Percentiles rank a stretch among this genome's conserved stretches.
Evolutionary conservation across 495 filamentous ascomycete species (phyloP).

Genomic region (Mycothermus thermophilus): DNA sequence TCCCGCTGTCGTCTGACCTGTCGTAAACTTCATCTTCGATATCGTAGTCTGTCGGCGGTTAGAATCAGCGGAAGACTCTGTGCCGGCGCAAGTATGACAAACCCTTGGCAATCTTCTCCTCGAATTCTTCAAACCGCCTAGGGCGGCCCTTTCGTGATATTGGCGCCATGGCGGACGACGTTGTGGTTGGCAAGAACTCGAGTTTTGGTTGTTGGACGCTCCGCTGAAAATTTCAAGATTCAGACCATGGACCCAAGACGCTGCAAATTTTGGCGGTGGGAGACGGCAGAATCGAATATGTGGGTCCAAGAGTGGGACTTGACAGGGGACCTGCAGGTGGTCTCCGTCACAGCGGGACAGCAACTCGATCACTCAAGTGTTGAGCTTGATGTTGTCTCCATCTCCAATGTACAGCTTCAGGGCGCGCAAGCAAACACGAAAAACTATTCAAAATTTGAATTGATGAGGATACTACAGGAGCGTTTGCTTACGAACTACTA

Average conservation of each 20-base stretch:
- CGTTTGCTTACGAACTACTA: too few relatives aligned
- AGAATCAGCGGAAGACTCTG: too few relatives aligned
- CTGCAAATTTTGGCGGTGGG: slow-evolving; percentile 35
- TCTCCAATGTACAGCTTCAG: too few relatives aligned
- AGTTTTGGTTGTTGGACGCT: too few relatives aligned
- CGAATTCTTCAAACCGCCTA: slow-evolving; percentile 26
- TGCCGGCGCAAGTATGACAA: not conserved
- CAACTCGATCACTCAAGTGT: too few relatives aligned
- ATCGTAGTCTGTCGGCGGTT: slow-evolving; percentile 55
- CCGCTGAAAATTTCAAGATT: slow-evolving; percentile 19
- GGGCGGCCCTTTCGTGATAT: slow-evolving; percentile 20
- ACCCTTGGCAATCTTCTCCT: slow-evolving; percentile 31
- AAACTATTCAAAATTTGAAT: too few relatives aligned
- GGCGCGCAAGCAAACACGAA: too few relatives aligned
- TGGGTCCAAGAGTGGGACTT: slow-evolving; percentile 1
- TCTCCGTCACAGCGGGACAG: too few relatives aligned
- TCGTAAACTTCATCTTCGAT: slow-evolving; percentile 58
- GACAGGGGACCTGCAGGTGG: slow-evolving; percentile 2
- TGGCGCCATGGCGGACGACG: slow-evolving; percentile 17
- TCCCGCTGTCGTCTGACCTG: slow-evolving; percentile 37
- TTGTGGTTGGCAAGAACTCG: not conserved
- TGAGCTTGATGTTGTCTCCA: too few relatives aligned
- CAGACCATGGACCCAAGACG: too few relatives aligned
- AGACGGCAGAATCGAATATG: slow-evolving; percentile 22
- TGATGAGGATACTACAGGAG: too few relatives aligned